Base-by-base conservation (phyloP, 2,329 filamentous ascomycete genomes). In the Teratosphaeria nubilosa region DNA sequence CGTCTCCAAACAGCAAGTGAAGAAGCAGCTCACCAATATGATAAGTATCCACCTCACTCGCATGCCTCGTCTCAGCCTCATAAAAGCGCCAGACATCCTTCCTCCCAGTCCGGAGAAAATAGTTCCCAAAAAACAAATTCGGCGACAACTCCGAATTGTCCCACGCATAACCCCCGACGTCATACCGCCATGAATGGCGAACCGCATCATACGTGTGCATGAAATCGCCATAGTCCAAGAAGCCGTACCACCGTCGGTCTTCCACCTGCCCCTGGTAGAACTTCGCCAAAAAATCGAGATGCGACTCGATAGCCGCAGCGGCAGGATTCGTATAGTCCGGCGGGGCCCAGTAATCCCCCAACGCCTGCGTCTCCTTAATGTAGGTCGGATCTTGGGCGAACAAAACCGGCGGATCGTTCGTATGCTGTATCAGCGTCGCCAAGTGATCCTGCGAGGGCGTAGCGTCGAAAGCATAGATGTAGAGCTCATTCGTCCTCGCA, bases 121-220 rank as follows among this genome's bases (percentile, higher is more conserved):
- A 81, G 3, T 77, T 78, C 83, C 83, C 86, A 63, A 86, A 78
- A 71, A 80, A 86, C 1, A 85, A 69, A 63, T 86, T 82, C 0
- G 83, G 80, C 0, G 82, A 85, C 0, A 86, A 74, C 66, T 86
- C 83, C 0, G 80, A 83, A 65, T 86, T 86, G 54, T 85, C 83
- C 83, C 83, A 86, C 0, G 82, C 82, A 59, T 82, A 86, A 0
- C 83, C 83, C 3, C 83, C 83, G 20, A 86, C 69, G 52, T 86
- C 83, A 58, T 85, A 86, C 1, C 81, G 76, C 83, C 83, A 86
- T 0, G 74, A 75, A 61, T 85, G 83, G 4, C 83, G 74, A 65
- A 84, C 78, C 0, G 67, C 62, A 55, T 86, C 83, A 60, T 86
- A 86, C 0, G 81, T 80, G 63, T 86, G 83, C 75, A 82, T 82